Evolutionary conservation across 495 filamentous ascomycete species (phyloP).

Genomic region (Glonium stellatum): DNA sequence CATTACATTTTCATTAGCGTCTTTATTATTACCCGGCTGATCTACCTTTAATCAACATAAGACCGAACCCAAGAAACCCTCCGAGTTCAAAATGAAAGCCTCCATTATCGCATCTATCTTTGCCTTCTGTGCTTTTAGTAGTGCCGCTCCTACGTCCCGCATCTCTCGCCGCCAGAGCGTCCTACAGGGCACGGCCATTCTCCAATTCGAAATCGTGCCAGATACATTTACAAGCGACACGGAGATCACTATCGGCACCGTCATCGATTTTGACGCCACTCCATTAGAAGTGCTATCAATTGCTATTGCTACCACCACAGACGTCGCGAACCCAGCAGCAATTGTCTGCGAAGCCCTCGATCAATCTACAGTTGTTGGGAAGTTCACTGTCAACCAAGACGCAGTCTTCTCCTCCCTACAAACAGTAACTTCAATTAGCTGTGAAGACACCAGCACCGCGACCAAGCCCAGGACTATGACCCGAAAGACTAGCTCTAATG

Average conservation of each 20-base stretch:
- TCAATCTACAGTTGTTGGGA: not conserved
- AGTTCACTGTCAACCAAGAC: not conserved
- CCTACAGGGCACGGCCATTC: not conserved
- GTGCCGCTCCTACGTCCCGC: not conserved
- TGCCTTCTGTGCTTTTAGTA: not conserved
- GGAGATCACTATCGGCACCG: not conserved
- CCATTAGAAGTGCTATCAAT: not conserved
- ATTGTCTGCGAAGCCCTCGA: not conserved
- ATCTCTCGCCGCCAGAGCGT: not conserved
- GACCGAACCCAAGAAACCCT: not conserved
- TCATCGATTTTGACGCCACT: not conserved
- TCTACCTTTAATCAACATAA: not conserved
- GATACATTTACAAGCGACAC: slow-evolving; percentile 1
- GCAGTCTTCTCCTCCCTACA: not conserved
- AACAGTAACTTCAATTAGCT: not conserved
- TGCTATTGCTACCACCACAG: not conserved
- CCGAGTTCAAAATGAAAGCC: not conserved
- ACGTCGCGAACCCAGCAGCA: not conserved
- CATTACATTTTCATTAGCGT: too few species aligned
- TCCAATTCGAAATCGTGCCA: not conserved
- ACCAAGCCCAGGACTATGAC: not conserved
- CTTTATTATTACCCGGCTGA: not conserved
- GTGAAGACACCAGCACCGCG: not conserved
- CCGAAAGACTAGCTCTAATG: not conserved
- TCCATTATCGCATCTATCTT: not conserved